phyloP scores from a whole-genome alignment of 768 basidiomycete species.

The Leccinellum albellum region DNA sequence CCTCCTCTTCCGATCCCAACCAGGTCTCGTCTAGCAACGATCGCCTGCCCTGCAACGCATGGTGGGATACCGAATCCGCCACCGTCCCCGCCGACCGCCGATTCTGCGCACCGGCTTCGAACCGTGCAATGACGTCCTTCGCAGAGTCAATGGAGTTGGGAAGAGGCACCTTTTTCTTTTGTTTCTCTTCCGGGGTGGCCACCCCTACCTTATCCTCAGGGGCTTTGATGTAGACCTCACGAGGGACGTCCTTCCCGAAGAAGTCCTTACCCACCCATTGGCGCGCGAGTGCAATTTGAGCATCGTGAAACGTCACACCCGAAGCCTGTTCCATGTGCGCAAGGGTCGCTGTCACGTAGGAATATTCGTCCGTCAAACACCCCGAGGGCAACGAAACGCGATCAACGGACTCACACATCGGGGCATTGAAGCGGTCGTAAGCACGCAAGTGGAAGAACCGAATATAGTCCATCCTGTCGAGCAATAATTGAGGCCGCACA shows the following conservation, averaged over 20 bases:
- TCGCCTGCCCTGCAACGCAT: constrained; percentile 63
- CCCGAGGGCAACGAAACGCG: constrained; percentile 4
- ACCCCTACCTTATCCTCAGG: constrained; percentile 48
- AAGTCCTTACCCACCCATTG: constrained; percentile 63
- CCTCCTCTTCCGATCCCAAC: constrained; percentile 81
- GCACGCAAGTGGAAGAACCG: constrained; percentile 89
- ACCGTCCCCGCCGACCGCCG: constrained; percentile 61
- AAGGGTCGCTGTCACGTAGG: constrained; percentile 34
- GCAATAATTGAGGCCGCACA: not conserved
- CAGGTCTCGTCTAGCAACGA: constrained; percentile 73
- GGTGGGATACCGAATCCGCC: constrained; percentile 76
- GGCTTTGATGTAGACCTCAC: constrained; percentile 55
- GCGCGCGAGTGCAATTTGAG: constrained; percentile 79
- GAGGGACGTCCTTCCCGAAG: constrained; percentile 34
- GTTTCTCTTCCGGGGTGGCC: constrained; percentile 49
- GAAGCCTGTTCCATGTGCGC: constrained; percentile 66
- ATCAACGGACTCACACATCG: constrained; percentile 42
- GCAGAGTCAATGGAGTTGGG: constrained; percentile 70
- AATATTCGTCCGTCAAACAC: constrained; percentile 19
- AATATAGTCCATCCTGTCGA: constrained; percentile 70
- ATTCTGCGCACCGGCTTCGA: constrained; percentile 60
- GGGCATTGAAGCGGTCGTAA: constrained; percentile 88
- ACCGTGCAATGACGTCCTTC: constrained; percentile 58
- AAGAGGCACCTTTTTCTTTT: constrained; percentile 61
- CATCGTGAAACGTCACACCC: constrained; percentile 78